Conservation (phyloP, 1,284 basidiomycete genomes). For the Neonothopanus nambi region DNA sequence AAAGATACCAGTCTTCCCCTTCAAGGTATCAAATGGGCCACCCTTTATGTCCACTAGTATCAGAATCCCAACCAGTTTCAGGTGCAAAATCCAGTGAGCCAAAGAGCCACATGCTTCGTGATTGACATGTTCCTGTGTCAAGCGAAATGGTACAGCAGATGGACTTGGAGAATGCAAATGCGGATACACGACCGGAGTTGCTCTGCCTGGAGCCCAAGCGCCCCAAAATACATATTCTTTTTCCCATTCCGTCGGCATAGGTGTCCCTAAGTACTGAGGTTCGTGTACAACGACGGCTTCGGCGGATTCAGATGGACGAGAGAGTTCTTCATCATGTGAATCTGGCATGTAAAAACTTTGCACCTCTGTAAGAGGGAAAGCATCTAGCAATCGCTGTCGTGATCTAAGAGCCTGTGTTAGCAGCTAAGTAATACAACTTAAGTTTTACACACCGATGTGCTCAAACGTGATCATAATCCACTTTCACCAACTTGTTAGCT, state of each 20-base stretch:
- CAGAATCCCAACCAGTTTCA: conserved; percentile 1
- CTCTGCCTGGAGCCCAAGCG: background rate
- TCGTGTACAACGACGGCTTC: no score
- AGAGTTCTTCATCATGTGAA: background rate
- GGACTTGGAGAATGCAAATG: background rate
- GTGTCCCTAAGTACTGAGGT: background rate
- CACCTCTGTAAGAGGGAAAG: background rate
- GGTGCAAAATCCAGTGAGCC: conserved; percentile 9
- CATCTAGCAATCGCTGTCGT: background rate
- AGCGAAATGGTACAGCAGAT: background rate
- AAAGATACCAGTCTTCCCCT: background rate
- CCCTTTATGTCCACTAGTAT: conserved; percentile 4
- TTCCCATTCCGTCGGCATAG: background rate
- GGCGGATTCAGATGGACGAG: background rate
- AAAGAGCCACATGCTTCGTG: no score
- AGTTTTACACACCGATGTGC: background rate
- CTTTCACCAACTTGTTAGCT: background rate
- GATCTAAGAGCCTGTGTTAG: background rate
- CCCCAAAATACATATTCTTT: background rate
- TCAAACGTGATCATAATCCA: background rate
- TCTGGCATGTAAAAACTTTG: conserved; percentile 3
- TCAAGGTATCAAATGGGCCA: background rate
- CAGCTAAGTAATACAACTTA: background rate
- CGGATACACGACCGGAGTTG: background rate
- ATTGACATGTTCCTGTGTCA: no score